These are phyloP conservation scores for Cokeromyces recurvatus DNA, from an alignment of 371 early-diverging fungal genomes.

Conservation along the genomic window DNA sequence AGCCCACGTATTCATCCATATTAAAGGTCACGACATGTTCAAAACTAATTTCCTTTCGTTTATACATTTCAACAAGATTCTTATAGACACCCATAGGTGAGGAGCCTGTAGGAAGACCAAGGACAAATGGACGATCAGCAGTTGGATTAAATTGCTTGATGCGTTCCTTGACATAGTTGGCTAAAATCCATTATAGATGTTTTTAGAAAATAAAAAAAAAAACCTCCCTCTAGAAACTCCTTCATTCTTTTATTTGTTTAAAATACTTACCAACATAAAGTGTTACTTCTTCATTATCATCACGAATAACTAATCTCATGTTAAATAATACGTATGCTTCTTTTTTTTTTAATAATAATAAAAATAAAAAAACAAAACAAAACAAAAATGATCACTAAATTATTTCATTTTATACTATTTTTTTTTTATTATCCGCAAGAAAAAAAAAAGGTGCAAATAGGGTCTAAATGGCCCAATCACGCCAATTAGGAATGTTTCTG, in stretches of 20 bases:
- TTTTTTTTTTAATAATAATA: no score
- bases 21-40: conserved; percentile 61
- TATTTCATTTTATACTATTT: no score
- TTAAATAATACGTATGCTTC: no score
- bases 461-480: no score
- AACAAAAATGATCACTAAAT: no score
- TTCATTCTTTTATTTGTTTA: not conserved
- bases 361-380: no score
- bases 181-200: conserved; percentile 3
- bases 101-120: conserved; percentile 82
- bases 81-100: conserved; percentile 73
- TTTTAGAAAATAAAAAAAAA: no score
- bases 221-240: no score
- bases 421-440: no score
- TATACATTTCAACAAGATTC: conserved; percentile 45
- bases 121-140: conserved; percentile 70
- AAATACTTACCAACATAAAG: conserved; percentile 53
- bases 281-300: conserved; percentile 60
- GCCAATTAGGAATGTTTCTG: no score
- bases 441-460: no score
- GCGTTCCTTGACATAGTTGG: conserved; percentile 37
- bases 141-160: conserved; percentile 76
- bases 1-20: conserved; percentile 60
- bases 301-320: conserved; percentile 75
- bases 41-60: conserved; percentile 53